These are phyloP conservation scores for Aspergillus heteromorphus DNA, from an alignment of 495 filamentous ascomycete genomes.

Conservation along the genomic window DNA sequence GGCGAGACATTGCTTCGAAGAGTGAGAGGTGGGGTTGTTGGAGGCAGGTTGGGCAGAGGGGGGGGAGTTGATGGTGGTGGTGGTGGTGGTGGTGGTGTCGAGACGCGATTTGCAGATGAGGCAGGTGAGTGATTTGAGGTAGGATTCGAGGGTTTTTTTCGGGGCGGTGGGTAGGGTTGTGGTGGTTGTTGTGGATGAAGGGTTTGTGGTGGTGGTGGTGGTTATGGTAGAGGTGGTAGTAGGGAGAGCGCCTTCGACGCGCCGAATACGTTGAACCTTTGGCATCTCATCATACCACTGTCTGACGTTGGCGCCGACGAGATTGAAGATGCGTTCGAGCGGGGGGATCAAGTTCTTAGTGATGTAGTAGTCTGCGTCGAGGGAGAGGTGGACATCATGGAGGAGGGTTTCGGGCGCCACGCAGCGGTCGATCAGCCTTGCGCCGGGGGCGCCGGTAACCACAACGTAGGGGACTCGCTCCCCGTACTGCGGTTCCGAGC, in stretches of 20 bases:
- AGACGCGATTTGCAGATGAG: conserved; percentile 69
- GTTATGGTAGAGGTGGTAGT: too few species aligned
- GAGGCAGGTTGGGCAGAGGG: conserved; percentile 62
- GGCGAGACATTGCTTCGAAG: conserved; percentile 51
- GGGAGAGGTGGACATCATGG: conserved; percentile 63
- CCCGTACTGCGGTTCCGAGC: conserved; percentile 89
- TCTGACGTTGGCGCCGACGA: conserved; percentile 87
- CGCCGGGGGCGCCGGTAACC: conserved; percentile 78
- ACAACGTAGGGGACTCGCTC: conserved; percentile 95
- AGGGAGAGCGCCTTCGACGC: too few species aligned
- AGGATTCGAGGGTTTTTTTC: conserved; percentile 78
- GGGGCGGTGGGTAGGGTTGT: too few species aligned
- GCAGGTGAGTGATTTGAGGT: conserved; percentile 75
- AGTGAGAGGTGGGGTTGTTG: conserved; percentile 52
- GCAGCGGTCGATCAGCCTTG: conserved; percentile 82
- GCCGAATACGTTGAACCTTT: conserved; percentile 69
- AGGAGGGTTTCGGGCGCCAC: conserved; percentile 83
- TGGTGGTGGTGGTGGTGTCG: conserved; percentile 36
- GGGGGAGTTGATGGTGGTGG: conserved; percentile 31
- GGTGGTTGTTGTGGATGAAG: too few species aligned
- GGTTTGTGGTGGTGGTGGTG: too few species aligned
- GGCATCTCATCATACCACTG: conserved; percentile 97
- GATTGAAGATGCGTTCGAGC: conserved; percentile 92
- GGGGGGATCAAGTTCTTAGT: conserved; percentile 92
- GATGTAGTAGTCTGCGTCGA: conserved; percentile 98